Base-by-base conservation (phyloP, 2,329 filamentous ascomycete genomes). In the Trichoderma sp. region DNA sequence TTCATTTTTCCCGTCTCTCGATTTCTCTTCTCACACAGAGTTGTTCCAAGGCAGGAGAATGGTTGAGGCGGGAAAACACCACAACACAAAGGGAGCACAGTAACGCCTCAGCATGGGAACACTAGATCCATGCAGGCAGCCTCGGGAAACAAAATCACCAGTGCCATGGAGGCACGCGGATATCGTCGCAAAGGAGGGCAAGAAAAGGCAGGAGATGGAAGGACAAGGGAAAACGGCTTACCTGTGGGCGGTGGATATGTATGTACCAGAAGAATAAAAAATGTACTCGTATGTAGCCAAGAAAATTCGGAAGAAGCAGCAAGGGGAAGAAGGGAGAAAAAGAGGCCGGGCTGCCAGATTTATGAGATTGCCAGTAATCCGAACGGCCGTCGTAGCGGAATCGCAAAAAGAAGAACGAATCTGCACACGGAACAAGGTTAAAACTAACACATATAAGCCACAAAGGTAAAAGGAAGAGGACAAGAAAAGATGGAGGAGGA, bases 71-170 rank as follows among this genome's bases (percentile, higher is more conserved):
- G 31, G 56, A 75, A 69, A n/a, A 41, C 35, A 66, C 62, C 38
- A 65, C 31, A 64, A 29, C 27, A 53, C 29, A 67, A 50, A 50
- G 62, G 74, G 67, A 56, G 69, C 31, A 66, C 75, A 71, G 56
- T 66, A 71, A 62, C 65, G 35, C 64, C 50, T 76, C 76, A 76
- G 76, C 77, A 75, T 77, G 74, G 77, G 75, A 74, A 79, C 80
- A 79, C 80, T 81, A 80, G 80, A 79, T 79, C 80, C 80, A 81
- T 81, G 80, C 80, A 78, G 78, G 80, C 79, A 78, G 78, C 80
- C 78, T 81, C 80, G 80, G 80, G 78, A 77, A 77, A 78, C 78
- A 78, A 78, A 71, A 65, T 79, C 75, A 77, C 80, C 77, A 78
- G 78, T 78, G 45, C 18, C 77, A 80, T 78, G 79, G 79, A 80